phyloP scores from a whole-genome alignment of 2,329 filamentous ascomycete genomes.

The Aplosporella prunicola region DNA sequence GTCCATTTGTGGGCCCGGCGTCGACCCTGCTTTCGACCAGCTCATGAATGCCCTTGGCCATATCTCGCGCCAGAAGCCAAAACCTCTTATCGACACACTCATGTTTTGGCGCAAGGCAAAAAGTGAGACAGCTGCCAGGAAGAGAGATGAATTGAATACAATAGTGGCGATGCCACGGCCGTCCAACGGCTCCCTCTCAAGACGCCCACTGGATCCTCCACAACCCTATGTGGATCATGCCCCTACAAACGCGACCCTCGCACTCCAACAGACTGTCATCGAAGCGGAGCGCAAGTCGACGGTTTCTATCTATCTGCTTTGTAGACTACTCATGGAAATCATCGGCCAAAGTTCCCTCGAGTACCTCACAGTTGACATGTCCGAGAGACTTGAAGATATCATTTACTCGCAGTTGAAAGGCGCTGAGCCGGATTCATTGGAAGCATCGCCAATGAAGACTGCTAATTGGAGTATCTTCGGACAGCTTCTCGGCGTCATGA shows the following conservation, averaged over 20 bases:
- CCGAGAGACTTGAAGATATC: conserved; percentile 85
- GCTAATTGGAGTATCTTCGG: conserved; percentile 95
- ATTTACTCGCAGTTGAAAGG: conserved; percentile 94
- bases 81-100: conserved; percentile 89
- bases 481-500: conserved; percentile 91
- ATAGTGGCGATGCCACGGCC: conserved; percentile 1
- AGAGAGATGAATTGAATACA: conserved; percentile 14
- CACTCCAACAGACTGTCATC: conserved; percentile 60
- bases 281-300: conserved; percentile 83
- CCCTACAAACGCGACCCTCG: conserved; percentile 25
- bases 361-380: conserved; percentile 81
- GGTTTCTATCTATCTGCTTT: conserved; percentile 92
- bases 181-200: conserved; percentile 1
- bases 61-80: conserved; percentile 88
- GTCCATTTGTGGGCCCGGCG: conserved; percentile 78
- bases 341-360: conserved; percentile 79
- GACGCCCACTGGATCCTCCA: conserved; percentile 19
- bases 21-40: conserved; percentile 85
- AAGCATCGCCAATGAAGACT: conserved; percentile 70
- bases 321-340: conserved; percentile 85
- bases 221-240: conserved; percentile 21
- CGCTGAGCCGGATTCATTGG: conserved; percentile 71
- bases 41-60: conserved; percentile 87
- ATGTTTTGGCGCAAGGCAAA: conserved; percentile 98
- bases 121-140: conserved; percentile 63